phyloP scores from a whole-genome alignment of 192 early-diverging fungal genomes.

The Podila verticillata region DNA sequence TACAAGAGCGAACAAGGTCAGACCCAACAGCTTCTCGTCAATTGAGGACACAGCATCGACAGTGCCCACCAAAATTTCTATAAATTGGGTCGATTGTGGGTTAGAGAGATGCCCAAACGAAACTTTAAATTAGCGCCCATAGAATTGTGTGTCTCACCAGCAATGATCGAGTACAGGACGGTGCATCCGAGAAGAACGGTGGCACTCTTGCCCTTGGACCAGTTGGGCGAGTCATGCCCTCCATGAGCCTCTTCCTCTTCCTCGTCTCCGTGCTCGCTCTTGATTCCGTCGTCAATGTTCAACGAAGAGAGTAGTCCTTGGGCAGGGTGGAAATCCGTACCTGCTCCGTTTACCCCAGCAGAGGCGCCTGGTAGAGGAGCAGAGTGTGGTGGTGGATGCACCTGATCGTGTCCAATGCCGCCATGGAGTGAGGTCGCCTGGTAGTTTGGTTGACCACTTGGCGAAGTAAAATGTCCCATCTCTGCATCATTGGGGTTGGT shows the following conservation, averaged over 20 bases:
- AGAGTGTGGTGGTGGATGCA: conserved; percentile 23
- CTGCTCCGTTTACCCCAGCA: conserved; percentile 2
- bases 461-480: conserved; percentile 19
- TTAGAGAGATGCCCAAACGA: conserved; percentile 5
- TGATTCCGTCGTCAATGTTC: conserved; percentile 36
- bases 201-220: conserved; percentile 83
- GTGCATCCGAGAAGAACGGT: conserved; percentile 86
- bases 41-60: conserved; percentile 82
- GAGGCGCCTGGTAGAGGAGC: conserved; percentile 3
- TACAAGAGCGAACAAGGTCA: conserved; percentile 93
- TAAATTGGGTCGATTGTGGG: conserved; percentile 19
- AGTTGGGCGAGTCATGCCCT: conserved; percentile 94
- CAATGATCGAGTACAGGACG: conserved; percentile 85
- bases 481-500: conserved; percentile 18
- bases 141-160: conserved; percentile 49
- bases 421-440: conserved; percentile 12
- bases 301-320: conserved; percentile 39
- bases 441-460: conserved; percentile 16
- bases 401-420: neutral
- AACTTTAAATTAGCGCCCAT: neutral
- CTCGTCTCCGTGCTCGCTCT: conserved; percentile 57
- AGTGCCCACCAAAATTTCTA: conserved; percentile 88
- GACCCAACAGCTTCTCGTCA: conserved; percentile 90
- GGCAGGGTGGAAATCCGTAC: conserved; percentile 25
- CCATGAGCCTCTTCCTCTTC: conserved; percentile 70